These are phyloP conservation scores for Penicillium dipodomyicola DNA, from an alignment of 495 filamentous ascomycete genomes.

Conservation along the genomic window DNA sequence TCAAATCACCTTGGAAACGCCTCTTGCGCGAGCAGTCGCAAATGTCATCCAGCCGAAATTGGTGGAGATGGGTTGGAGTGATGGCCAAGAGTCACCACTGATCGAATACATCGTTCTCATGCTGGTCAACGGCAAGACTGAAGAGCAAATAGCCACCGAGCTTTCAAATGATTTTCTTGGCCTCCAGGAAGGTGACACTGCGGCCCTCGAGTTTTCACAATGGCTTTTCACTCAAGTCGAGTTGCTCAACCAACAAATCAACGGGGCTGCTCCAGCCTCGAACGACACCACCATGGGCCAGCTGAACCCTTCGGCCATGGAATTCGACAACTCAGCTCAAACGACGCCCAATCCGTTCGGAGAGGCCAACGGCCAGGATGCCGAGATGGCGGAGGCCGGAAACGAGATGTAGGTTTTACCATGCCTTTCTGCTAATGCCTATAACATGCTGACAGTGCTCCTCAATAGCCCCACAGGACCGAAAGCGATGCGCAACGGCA, in stretches of 20 bases:
- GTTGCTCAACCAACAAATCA: slow-evolving; percentile 60
- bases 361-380: slow-evolving; percentile 47
- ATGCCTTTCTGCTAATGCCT: neutral
- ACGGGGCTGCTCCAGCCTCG: slow-evolving; percentile 36
- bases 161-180: slow-evolving; percentile 84
- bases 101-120: slow-evolving; percentile 96
- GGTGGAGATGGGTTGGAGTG: slow-evolving; percentile 90
- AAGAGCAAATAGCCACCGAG: slow-evolving; percentile 84
- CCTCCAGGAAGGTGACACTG: slow-evolving; percentile 77
- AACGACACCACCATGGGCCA: slow-evolving; percentile 26
- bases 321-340: slow-evolving; percentile 28
- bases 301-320: slow-evolving; percentile 36
- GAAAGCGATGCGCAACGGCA: slow-evolving; percentile 85
- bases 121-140: slow-evolving; percentile 90
- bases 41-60: slow-evolving; percentile 84
- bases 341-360: neutral
- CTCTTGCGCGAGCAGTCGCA: slow-evolving; percentile 77
- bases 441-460: slow-evolving; percentile 18
- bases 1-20: slow-evolving; percentile 31
- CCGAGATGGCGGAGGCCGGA: slow-evolving; percentile 67
- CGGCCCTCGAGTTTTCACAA: slow-evolving; percentile 75
- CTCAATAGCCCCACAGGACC: slow-evolving; percentile 80
- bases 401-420: slow-evolving; percentile 66
- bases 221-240: slow-evolving; percentile 91
- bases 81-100: slow-evolving; percentile 76